A percentile compares a stretch with the other conserved stretches of the same genome.
These are phyloP conservation scores for Emmonsiellopsis sp. DNA, from an alignment of 2,329 filamentous ascomycete species.

Conservation along the genomic window DNA sequence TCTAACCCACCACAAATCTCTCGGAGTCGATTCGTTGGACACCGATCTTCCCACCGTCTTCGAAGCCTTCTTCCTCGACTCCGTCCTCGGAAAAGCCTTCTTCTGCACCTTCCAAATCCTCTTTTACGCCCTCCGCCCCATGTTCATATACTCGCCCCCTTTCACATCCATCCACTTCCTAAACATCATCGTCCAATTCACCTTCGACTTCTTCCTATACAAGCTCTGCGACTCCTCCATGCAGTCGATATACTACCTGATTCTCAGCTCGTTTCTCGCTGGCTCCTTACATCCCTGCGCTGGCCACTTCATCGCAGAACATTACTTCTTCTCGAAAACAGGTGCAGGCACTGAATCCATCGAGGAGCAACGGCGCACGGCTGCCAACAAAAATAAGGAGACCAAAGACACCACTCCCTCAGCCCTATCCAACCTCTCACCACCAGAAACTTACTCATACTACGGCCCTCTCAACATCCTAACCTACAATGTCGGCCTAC, in stretches of 20 bases:
- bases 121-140: conserved; percentile 94
- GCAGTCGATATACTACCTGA: conserved; percentile 68
- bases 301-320: conserved; percentile 97
- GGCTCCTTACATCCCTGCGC: conserved; percentile 90
- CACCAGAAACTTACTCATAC: conserved; percentile 95
- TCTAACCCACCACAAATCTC: conserved; percentile 96
- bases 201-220: conserved; percentile 66
- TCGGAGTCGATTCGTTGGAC: conserved; percentile 91
- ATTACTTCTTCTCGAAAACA: conserved; percentile 60
- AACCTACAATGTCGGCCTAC: conserved; percentile 93
- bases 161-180: conserved; percentile 75
- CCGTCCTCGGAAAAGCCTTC: conserved; percentile 88
- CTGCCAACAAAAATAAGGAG: conserved; percentile 12
- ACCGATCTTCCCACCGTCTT: conserved; percentile 88
- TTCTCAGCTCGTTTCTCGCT: conserved; percentile 85
- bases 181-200: conserved; percentile 69
- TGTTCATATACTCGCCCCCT: conserved; percentile 84
- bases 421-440: conserved; percentile 49
- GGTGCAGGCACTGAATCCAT: conserved; percentile 37
- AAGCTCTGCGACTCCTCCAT: conserved; percentile 45
- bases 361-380: conserved; percentile 40
- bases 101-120: conserved; percentile 99
- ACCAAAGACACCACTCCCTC: conserved; percentile 37
- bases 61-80: conserved; percentile 89
- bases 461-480: conserved; percentile 87